Conservation (phyloP, 2,329 filamentous ascomycete genomes). For the Scedosporium boydii region DNA sequence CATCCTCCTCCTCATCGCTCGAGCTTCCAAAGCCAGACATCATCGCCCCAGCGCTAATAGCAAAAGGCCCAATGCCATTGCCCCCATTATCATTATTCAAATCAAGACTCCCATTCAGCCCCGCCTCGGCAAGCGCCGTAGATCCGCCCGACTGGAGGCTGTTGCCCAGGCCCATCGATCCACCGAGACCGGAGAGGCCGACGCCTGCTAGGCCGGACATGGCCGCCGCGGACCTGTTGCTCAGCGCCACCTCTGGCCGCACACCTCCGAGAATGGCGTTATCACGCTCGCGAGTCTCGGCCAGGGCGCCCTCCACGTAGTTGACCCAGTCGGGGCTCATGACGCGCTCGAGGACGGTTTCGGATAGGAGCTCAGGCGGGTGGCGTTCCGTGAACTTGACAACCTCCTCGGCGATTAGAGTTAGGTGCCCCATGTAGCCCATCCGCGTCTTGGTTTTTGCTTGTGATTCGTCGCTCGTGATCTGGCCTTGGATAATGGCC, state of each 20-base stretch:
- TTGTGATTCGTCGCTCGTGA: conserved; percentile 78
- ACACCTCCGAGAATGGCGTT: conserved; percentile 98
- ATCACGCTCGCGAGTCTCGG: conserved; percentile 88
- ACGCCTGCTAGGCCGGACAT: conserved; percentile 36
- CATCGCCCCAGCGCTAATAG: conserved; percentile 63
- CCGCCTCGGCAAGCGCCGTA: conserved; percentile 68
- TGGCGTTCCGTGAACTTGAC: conserved; percentile 97
- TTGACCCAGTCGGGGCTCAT: conserved; percentile 86
- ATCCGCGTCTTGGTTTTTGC: conserved; percentile 77
- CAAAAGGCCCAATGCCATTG: conserved; percentile 62
- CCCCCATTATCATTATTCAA: conserved; percentile 45
- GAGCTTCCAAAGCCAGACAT: conserved; percentile 90
- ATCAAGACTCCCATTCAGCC: conserved; percentile 68
- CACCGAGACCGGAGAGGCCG: conserved; percentile 35
- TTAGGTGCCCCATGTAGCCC: conserved; percentile 97
- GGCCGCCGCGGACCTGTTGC: conserved; percentile 54
- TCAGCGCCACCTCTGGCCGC: conserved; percentile 79
- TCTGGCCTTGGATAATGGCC: conserved; percentile 85
- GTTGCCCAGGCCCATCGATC: conserved; percentile 13
- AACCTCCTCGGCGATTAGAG: conserved; percentile 93
- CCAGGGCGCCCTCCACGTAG: conserved; percentile 87
- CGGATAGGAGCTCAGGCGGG: conserved; percentile 76
- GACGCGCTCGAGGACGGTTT: conserved; percentile 76
- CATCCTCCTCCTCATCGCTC: conserved; percentile 93
- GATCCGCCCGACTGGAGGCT: conserved; percentile 35